phyloP scores from a whole-genome alignment of 805 yeast genomes.

The Candida hungchunana region DNA sequence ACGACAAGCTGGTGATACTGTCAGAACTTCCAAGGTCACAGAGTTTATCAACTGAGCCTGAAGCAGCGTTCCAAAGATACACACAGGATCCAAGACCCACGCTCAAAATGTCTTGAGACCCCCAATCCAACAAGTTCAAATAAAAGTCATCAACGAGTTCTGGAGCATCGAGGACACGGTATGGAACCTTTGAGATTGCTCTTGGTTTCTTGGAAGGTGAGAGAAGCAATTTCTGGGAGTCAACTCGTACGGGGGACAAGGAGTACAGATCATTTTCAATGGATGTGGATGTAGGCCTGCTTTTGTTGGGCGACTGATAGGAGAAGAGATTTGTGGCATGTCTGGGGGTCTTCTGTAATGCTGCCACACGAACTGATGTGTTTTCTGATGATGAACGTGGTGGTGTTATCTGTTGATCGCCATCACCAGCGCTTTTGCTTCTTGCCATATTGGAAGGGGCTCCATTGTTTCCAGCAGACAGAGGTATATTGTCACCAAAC shows the following conservation, averaged over 20 bases:
- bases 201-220: conserved; percentile 81
- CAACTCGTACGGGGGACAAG: conserved; percentile 83
- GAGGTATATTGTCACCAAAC: conserved; percentile 82
- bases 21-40: conserved; percentile 72
- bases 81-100: conserved; percentile 89
- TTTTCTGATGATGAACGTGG: conserved; percentile 29
- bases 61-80: conserved; percentile 84
- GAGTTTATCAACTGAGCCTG: conserved; percentile 77
- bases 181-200: conserved; percentile 80
- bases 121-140: conserved; percentile 92
- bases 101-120: conserved; percentile 79
- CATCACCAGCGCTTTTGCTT: conserved; percentile 29
- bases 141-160: conserved; percentile 88
- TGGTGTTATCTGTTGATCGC: conserved; percentile 27
- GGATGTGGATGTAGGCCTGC: conserved; percentile 54
- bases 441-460: conserved; percentile 21
- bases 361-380: conserved; percentile 3
- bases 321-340: conserved; percentile 58
- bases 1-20: conserved; percentile 73
- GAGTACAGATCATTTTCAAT: conserved; percentile 74
- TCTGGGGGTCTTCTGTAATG: conserved; percentile 33
- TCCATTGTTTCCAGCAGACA: conserved; percentile 19
- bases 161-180: conserved; percentile 93
- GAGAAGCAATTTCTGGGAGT: conserved; percentile 71
- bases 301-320: conserved; percentile 66